A percentile compares a stretch with the other conserved stretches of the same genome.
Conservation (phyloP, 225 moss, liverwort and hornwort species). For the Antitrichia curtipendula region DNA sequence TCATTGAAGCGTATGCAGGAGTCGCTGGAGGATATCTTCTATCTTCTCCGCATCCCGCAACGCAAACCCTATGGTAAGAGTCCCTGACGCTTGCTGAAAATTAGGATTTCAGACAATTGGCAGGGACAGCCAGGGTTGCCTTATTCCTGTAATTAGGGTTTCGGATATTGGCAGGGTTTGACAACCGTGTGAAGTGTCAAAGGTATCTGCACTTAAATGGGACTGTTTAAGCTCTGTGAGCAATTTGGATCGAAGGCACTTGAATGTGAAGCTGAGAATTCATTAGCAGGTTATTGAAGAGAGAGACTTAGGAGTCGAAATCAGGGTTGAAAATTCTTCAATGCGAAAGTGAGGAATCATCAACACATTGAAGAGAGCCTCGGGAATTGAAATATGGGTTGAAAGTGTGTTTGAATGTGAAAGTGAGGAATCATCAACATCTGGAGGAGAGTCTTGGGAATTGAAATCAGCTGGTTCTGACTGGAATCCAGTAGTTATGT, state of each 20-base stretch:
- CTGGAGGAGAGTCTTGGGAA: no score
- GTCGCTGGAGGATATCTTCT: slow-evolving; percentile 96
- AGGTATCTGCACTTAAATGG: not conserved
- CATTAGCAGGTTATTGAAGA: not conserved
- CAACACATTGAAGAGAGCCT: not conserved
- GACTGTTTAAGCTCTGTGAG: not conserved
- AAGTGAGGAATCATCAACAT: not conserved
- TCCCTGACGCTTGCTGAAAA: not conserved
- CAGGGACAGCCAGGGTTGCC: no score
- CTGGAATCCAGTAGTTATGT: not conserved
- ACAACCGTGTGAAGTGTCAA: not conserved
- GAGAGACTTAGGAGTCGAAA: not conserved
- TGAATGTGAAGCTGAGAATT: not conserved
- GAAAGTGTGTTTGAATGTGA: not conserved
- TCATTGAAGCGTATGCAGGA: slow-evolving; percentile 81
- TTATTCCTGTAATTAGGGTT: not conserved
- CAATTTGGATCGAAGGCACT: not conserved
- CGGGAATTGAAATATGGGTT: not conserved
- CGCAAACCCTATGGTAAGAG: slow-evolving; percentile 81
- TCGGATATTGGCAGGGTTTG: not conserved
- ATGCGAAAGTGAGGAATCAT: not conserved
- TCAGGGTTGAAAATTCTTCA: not conserved
- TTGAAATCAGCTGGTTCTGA: no score
- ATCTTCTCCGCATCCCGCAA: slow-evolving; percentile 91
- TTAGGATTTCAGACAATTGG: not conserved